Base-by-base conservation (phyloP, 768 basidiomycete genomes). In the Tricholoma flavovirens region DNA sequence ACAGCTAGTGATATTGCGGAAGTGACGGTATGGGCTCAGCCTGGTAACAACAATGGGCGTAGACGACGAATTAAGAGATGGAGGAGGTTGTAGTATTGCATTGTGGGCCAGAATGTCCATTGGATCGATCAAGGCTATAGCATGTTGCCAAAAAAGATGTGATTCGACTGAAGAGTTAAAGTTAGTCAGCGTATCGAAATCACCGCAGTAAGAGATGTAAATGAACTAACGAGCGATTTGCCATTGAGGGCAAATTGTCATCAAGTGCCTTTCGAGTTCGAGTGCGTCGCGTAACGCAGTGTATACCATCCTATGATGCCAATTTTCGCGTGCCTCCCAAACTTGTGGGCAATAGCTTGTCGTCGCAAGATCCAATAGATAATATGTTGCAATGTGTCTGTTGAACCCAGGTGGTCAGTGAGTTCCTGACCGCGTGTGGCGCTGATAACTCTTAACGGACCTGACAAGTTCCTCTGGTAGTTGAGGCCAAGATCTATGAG, bases 81-180 rank as follows among this genome's bases (percentile, higher is more conserved):
- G 56, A 59, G 67, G 75, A 1, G 77, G 75, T 45, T 74, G 75
- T 36, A 81, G 56, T 61, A 80, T 66, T 49, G 78, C 73, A 60
- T 80, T 75, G 19, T 79, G 76, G 4, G 73, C 75, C 19, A 84
- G 75, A 40, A 69, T 60, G 63, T 87, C 86, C 42, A 76, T 70
- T 5, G 86, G 86, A 71, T 90, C 87, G 59, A 89, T 71, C 29
- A 81, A 66, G 3, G 77, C 65, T 55, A 81, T 76, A 1, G 84
- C 86, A 57, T 86, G 83, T 58, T 76, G 75, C 87, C 87, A 90
- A 65, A 87, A 88, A 15, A 77, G 68, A 71, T 89, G 87, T 7
- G 76, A 74, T 73, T 87, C 82, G 55, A 90, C 87, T 89, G 63
- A 32, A 5, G 57, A 57, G 58, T 26, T 30, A 5, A 56, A 57